A percentile compares a stretch with the other conserved stretches of the same genome.
These are phyloP conservation scores for Glarea lozoyensis DNA, from an alignment of 495 filamentous ascomycete genomes.

Conservation along the genomic window DNA sequence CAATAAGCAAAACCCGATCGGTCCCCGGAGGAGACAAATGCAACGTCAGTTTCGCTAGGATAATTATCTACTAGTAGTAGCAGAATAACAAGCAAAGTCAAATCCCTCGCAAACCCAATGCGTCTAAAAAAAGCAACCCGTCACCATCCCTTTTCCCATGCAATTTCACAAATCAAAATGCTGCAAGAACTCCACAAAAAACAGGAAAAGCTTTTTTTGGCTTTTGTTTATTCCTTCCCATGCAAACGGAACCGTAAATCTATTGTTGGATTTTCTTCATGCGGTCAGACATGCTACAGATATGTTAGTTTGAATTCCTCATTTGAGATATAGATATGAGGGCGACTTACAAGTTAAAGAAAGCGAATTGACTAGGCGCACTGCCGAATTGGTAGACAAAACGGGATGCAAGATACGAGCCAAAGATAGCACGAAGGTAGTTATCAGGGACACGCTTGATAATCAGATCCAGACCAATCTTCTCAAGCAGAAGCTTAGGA, in stretches of 20 bases:
- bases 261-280: slow-evolving; percentile 22
- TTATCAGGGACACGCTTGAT: slow-evolving; percentile 83
- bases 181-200: too few relatives aligned
- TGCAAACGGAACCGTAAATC: neutral
- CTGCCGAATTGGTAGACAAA: slow-evolving; percentile 96
- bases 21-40: too few relatives aligned
- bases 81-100: too few relatives aligned
- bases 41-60: too few relatives aligned
- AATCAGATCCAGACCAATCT: slow-evolving; percentile 85
- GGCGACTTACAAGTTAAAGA: slow-evolving; percentile 88
- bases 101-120: too few relatives aligned
- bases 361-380: slow-evolving; percentile 89
- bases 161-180: too few relatives aligned
- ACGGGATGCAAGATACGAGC: slow-evolving; percentile 84
- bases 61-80: too few relatives aligned
- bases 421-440: slow-evolving; percentile 92
- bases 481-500: slow-evolving; percentile 71
- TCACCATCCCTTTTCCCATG: too few relatives aligned
- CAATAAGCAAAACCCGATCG: too few relatives aligned
- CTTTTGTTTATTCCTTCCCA: neutral
- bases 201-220: too few relatives aligned
- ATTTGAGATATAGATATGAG: neutral
- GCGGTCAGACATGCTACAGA: slow-evolving; percentile 45
- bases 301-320: neutral
- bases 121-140: too few relatives aligned